Evolutionary conservation across 1,284 basidiomycete species (phyloP).

Genomic region (Trametes versicolor): DNA sequence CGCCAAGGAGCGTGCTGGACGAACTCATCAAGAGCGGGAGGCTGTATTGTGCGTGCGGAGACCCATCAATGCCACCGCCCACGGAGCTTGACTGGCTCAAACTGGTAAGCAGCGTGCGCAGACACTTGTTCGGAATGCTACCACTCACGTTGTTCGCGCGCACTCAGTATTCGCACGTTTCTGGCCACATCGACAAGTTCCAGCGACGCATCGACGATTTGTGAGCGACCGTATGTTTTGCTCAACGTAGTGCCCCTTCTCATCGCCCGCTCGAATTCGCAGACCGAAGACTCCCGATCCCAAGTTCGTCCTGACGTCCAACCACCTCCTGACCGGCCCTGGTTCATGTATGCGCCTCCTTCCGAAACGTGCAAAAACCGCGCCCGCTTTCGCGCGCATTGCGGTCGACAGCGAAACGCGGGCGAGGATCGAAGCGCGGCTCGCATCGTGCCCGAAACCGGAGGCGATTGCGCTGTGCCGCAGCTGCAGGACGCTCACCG

Average conservation of each 20-base stretch:
- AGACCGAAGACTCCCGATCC: too few species aligned
- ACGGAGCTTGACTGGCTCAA: conserved; percentile 6
- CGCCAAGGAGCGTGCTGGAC: neutral
- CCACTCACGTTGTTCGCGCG: too few species aligned
- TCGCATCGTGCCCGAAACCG: neutral
- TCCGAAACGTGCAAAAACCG: neutral
- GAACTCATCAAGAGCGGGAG: conserved; percentile 6
- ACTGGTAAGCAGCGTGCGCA: conserved; percentile 16
- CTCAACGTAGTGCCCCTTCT: too few species aligned
- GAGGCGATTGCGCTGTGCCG: neutral
- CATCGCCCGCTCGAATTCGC: too few species aligned
- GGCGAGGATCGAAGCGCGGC: neutral
- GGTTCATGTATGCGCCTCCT: neutral
- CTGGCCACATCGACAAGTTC: too few species aligned
- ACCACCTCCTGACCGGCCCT: neutral
- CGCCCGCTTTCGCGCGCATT: neutral
- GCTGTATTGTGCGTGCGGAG: conserved; percentile 23
- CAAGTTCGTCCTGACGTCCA: neutral
- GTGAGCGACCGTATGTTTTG: too few species aligned
- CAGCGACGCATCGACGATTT: too few species aligned
- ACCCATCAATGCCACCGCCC: conserved; percentile 15
- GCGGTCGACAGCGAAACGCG: neutral
- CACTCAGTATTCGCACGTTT: too few species aligned
- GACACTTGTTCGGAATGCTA: neutral
- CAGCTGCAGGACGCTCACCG: neutral